Percentiles rank a stretch among this genome's conserved stretches.
Conservation (phyloP, 805 yeast genomes). For the Candida vaughaniae region DNA sequence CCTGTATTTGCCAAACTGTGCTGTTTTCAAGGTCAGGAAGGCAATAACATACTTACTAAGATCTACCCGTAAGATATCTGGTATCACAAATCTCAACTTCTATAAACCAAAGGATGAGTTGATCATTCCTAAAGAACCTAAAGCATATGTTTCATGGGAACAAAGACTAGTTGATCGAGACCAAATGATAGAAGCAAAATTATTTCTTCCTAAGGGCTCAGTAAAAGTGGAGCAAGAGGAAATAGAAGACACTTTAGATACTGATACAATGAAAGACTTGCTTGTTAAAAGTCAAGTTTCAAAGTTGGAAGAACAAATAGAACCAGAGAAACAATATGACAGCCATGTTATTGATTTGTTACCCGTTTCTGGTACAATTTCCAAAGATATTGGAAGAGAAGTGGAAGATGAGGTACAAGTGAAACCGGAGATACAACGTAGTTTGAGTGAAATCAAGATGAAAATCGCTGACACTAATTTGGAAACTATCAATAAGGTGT, state of each 20-base stretch:
- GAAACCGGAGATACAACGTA: constrained; percentile 13
- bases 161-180: constrained; percentile 32
- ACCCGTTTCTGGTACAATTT: constrained; percentile 4
- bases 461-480: constrained; percentile 10
- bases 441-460: constrained; percentile 12
- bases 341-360: constrained; percentile 1
- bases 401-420: constrained; percentile 13
- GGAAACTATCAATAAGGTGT: constrained; percentile 3
- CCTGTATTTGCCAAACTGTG: constrained; percentile 43
- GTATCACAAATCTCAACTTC: constrained; percentile 33
- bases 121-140: constrained; percentile 27
- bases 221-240: background rate
- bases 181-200: constrained; percentile 14
- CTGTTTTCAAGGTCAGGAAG: constrained; percentile 58
- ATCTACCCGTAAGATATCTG: constrained; percentile 53
- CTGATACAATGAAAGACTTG: constrained; percentile 1
- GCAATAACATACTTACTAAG: constrained; percentile 59
- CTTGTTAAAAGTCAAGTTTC: background rate
- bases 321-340: background rate
- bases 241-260: background rate
- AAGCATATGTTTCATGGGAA: constrained; percentile 37
- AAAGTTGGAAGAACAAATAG: background rate
- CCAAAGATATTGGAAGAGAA: constrained; percentile 9
- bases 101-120: constrained; percentile 40
- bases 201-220: constrained; percentile 1